Evolutionary conservation across 305 asterid genomes (phyloP).

Genomic region (Striga hermonthica): DNA sequence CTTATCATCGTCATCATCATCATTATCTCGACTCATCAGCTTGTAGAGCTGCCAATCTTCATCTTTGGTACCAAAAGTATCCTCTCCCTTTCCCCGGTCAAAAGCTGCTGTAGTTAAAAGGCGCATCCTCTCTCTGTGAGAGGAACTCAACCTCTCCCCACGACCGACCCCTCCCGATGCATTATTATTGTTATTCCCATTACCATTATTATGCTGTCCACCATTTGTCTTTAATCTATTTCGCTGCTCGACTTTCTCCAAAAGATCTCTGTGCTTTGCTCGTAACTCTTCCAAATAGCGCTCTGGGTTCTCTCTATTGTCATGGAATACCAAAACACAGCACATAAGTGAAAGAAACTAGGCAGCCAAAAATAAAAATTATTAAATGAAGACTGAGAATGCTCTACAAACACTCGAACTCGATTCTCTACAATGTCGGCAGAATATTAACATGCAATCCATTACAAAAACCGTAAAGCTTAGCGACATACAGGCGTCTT

Average conservation of each 20-base stretch:
- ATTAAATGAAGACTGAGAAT: background rate
- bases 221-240: conserved; percentile 77
- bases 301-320: conserved; percentile 77
- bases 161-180: conserved; percentile 93
- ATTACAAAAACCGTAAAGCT: conserved; percentile 9
- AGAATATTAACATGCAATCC: background rate
- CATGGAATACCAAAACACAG: conserved; percentile 14
- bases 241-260: conserved; percentile 82
- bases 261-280: conserved; percentile 67
- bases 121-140: conserved; percentile 97
- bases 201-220: conserved; percentile 59
- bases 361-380: conserved; percentile 15
- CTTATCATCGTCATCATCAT: conserved; percentile 80
- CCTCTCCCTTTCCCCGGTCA: conserved; percentile 98
- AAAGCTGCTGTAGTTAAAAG: conserved; percentile 94
- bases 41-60: conserved; percentile 99
- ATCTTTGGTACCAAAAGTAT: conserved; percentile 84
- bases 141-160: conserved; percentile 84
- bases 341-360: conserved; percentile 13
- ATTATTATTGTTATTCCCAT: conserved; percentile 35
- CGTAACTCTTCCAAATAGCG: conserved; percentile 83
- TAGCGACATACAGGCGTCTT: conserved; percentile 68
- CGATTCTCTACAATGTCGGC: background rate
- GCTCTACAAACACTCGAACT: background rate
- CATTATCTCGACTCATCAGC: conserved; percentile 88